These are phyloP conservation scores for Leishmania aethiopica DNA, from an alignment of 208 protist species.

Conservation along the genomic window DNA sequence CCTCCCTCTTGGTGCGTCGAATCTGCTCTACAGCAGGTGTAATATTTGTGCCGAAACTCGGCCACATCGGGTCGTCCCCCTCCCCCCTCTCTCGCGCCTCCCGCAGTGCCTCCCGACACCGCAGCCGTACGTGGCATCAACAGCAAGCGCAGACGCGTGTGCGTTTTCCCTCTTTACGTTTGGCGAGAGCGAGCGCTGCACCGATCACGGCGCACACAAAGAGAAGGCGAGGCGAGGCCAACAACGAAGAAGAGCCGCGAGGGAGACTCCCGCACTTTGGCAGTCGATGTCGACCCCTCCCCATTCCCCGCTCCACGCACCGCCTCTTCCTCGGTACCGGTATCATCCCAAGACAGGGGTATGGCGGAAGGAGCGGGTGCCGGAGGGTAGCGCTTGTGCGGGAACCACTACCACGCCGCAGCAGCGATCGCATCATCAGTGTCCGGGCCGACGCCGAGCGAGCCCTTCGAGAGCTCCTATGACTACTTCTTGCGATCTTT, in stretches of 20 bases:
- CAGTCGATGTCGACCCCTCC: conserved; percentile 11
- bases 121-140: background rate
- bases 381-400: background rate
- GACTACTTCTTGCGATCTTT: conserved; percentile 62
- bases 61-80: background rate
- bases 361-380: conserved; percentile 39
- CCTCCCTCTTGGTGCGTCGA: conserved; percentile 3
- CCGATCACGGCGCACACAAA: background rate
- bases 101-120: background rate
- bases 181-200: background rate
- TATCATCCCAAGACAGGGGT: conserved; percentile 37
- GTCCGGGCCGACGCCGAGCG: background rate
- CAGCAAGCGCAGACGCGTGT: background rate
- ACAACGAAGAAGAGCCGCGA: background rate
- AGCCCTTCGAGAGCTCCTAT: conserved; percentile 58
- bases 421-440: background rate
- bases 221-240: background rate
- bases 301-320: conserved; percentile 22
- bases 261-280: background rate
- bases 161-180: background rate
- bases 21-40: background rate
- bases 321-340: conserved; percentile 55
- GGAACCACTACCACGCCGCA: background rate
- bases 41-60: background rate
- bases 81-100: background rate